Evolutionary conservation across 768 basidiomycete species (phyloP).

Genomic region (Hygrophorus russula): DNA sequence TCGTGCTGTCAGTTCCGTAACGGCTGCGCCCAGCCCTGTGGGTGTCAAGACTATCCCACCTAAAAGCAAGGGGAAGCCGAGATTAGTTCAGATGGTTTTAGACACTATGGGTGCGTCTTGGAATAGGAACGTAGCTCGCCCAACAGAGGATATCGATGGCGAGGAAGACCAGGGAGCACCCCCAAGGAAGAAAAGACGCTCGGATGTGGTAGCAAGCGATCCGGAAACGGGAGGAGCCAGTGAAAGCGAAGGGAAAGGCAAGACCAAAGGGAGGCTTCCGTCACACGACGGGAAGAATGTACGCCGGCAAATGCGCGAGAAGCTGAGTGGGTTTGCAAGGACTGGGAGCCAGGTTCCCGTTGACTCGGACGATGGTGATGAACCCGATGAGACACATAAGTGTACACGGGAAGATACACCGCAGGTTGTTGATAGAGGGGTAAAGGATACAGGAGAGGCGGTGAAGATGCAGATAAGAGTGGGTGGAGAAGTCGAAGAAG

Average conservation of each 20-base stretch:
- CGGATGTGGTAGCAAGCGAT: conserved; percentile 6
- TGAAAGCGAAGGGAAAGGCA: conserved; percentile 2
- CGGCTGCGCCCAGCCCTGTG: background rate
- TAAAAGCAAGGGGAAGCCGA: background rate
- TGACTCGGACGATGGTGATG: conserved; percentile 14
- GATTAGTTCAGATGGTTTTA: conserved; percentile 24
- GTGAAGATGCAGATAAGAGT: no score
- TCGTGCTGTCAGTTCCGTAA: background rate
- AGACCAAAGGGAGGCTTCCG: conserved; percentile 9
- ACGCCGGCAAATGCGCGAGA: conserved; percentile 30
- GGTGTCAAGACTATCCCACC: background rate
- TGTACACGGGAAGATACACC: conserved; percentile 8
- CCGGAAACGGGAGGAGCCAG: background rate
- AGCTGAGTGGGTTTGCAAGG: conserved; percentile 43
- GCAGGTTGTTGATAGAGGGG: background rate
- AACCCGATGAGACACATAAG: conserved; percentile 5
- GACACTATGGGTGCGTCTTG: conserved; percentile 43
- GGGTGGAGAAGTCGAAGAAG: conserved; percentile 2
- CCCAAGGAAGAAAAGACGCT: conserved; percentile 26
- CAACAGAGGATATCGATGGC: conserved; percentile 3
- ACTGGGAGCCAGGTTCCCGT: conserved; percentile 26
- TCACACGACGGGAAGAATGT: background rate
- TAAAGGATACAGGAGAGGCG: no score
- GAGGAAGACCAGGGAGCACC: conserved; percentile 12
- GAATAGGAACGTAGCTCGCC: conserved; percentile 6